Percentiles rank a stretch among this genome's conserved stretches.
Conservation (phyloP, 805 yeast species). For the Candida insectorum region DNA sequence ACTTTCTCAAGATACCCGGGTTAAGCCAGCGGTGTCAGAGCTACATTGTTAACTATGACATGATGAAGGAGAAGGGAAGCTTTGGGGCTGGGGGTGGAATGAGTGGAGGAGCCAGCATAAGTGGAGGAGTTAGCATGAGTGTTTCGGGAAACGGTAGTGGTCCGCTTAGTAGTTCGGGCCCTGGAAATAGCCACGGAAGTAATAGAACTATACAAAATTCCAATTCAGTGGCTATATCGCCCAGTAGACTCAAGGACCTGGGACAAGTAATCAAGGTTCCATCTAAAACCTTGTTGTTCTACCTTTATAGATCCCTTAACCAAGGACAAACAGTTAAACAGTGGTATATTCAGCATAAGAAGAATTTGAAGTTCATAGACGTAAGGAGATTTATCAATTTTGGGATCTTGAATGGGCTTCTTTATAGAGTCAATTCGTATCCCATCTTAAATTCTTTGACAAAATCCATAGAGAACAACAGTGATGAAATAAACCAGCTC, state of each 20-base stretch:
- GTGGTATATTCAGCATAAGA: conserved; percentile 74
- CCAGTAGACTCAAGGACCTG: conserved; percentile 10
- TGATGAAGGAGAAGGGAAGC: conserved; percentile 1
- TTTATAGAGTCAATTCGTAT: conserved; percentile 75
- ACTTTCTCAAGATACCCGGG: conserved; percentile 56
- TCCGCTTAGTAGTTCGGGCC: neutral
- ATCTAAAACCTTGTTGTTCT: conserved; percentile 63
- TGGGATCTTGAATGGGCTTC: conserved; percentile 78
- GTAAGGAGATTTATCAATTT: conserved; percentile 80
- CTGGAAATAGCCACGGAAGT: neutral
- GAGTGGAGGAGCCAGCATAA: too few relatives aligned
- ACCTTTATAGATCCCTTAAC: conserved; percentile 70
- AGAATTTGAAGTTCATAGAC: conserved; percentile 63
- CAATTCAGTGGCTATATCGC: conserved; percentile 1
- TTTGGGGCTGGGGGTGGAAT: conserved; percentile 2
- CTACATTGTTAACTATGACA: conserved; percentile 50
- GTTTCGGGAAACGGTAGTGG: neutral
- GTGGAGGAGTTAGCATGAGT: too few relatives aligned
- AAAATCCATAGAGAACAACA: conserved; percentile 32
- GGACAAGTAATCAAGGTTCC: conserved; percentile 40
- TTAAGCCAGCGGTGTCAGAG: conserved; percentile 84
- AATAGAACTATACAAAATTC: neutral
- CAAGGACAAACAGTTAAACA: conserved; percentile 75
- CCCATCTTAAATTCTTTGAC: conserved; percentile 54
- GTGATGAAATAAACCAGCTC: conserved; percentile 17